Conservation (phyloP, 192 early-diverging fungal genomes). For the Rhizophagus prolifer region DNA sequence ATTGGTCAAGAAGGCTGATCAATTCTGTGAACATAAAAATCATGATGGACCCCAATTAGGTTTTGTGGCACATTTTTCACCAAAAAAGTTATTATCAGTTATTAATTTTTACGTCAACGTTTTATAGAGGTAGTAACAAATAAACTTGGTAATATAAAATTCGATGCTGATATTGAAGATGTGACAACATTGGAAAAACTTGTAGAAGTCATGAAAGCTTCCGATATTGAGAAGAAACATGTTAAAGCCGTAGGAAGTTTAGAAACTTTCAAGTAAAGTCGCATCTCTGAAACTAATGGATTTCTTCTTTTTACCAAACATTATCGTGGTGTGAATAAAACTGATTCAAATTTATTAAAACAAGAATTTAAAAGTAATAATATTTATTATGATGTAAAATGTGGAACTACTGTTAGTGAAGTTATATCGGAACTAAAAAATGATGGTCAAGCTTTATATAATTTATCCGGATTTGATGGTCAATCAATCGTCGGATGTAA, state of each 20-base stretch:
- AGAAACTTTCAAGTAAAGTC: slow-evolving; percentile 2
- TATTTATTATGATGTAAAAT: slow-evolving; percentile 18
- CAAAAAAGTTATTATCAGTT: too few species aligned
- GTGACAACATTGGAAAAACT: not conserved
- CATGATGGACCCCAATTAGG: not conserved
- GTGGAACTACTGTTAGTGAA: not conserved
- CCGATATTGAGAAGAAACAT: not conserved
- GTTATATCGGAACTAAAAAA: not conserved
- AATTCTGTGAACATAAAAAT: not conserved
- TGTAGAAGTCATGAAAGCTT: not conserved
- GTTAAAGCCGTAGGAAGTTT: slow-evolving; percentile 17
- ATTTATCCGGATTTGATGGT: not conserved
- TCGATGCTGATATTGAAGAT: slow-evolving; percentile 1
- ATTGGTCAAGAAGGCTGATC: not conserved
- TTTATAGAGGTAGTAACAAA: not conserved
- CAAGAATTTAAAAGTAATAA: not conserved
- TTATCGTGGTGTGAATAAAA: not conserved
- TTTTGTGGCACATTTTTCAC: not conserved
- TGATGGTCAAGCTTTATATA: slow-evolving; percentile 1
- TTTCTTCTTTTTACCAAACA: not conserved
- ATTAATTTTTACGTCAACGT: too few species aligned
- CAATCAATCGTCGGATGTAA: slow-evolving; percentile 1
- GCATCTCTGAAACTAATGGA: not conserved
- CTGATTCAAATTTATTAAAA: not conserved
- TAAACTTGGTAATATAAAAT: not conserved